phyloP scores from a whole-genome alignment of 2,329 filamentous ascomycete species.

The Aspergillus costaricaensis region DNA sequence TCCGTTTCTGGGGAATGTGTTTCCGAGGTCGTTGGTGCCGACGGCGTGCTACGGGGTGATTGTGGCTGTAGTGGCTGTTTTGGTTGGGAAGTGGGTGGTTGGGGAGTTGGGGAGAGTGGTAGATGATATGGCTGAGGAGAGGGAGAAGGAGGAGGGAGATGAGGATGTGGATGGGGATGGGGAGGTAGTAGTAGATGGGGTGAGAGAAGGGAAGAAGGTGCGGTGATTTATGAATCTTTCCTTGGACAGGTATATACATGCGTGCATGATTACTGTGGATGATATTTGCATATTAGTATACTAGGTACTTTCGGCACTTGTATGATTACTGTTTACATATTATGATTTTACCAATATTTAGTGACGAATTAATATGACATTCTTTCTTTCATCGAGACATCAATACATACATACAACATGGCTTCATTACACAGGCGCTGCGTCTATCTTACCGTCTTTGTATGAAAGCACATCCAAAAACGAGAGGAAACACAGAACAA shows the following conservation, averaged over 20 bases:
- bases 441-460: background rate
- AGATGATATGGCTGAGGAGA: background rate
- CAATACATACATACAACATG: background rate
- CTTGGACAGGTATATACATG: background rate
- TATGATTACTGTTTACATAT: too few species aligned
- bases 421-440: background rate
- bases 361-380: too few species aligned
- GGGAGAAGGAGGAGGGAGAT: slow-evolving; percentile 19
- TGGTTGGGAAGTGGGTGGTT: slow-evolving; percentile 39
- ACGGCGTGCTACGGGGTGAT: slow-evolving; percentile 68
- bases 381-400: too few species aligned
- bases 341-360: too few species aligned
- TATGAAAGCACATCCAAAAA: background rate
- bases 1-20: slow-evolving; percentile 75
- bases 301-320: too few species aligned
- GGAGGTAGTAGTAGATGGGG: slow-evolving; percentile 9
- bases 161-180: slow-evolving; percentile 5
- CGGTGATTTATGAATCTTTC: background rate
- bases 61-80: slow-evolving; percentile 59
- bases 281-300: background rate
- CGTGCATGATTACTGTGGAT: background rate
- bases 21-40: slow-evolving; percentile 75
- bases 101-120: slow-evolving; percentile 29
- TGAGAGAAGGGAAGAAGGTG: slow-evolving; percentile 24
- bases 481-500: background rate